Base-by-base conservation (phyloP, 2,329 filamentous ascomycete species). In the Penicillium sp. region DNA sequence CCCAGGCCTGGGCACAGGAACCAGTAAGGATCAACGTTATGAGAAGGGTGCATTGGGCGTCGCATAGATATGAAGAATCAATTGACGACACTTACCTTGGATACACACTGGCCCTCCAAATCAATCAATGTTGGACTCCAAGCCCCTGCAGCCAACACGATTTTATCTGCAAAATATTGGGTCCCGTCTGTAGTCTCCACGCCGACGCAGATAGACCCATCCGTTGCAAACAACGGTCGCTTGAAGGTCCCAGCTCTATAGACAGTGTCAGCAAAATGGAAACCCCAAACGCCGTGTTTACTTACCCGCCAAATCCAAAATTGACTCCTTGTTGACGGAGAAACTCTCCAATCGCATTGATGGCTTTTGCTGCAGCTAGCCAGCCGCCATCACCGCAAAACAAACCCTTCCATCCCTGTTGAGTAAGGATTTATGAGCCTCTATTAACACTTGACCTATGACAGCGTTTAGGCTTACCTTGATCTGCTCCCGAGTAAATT, bases 301-400 rank as follows among this genome's bases (percentile, higher is more conserved):
- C 63, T 10, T 58, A 76, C 76, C 66, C 67, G 56, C 79, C 79
- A 60, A 81, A 81, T 1, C 75, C 75, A 63, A 82, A 81, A 2
- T 75, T 75, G 9, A 82, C 80, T 0, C 80, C 79, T 45, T 76
- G 68, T 0, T 71, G 65, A 57, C 71, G 72, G 13, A 81, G 68
- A 15, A 75, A 73, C 30, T 76, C 68, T 12, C 81, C 80, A 19
- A 83, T 80, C 1, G 80, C 79, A 56, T 81, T 78, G 69, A 82
- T 82, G 19, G 80, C 81, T 66, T 82, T 81, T 6, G 76, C 79
- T 22, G 81, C 81, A 24, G 81, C 80, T 17, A 83, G 72, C 81
- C 81, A 83, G 50, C 81, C 81, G 26, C 81, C 81, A 56, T 82
- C 79, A 4, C 68, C 55, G 58, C 76, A 79, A 55, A 72, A 81